Conservation (phyloP, 345 rosid species). For the Eucalyptus caleyi region DNA sequence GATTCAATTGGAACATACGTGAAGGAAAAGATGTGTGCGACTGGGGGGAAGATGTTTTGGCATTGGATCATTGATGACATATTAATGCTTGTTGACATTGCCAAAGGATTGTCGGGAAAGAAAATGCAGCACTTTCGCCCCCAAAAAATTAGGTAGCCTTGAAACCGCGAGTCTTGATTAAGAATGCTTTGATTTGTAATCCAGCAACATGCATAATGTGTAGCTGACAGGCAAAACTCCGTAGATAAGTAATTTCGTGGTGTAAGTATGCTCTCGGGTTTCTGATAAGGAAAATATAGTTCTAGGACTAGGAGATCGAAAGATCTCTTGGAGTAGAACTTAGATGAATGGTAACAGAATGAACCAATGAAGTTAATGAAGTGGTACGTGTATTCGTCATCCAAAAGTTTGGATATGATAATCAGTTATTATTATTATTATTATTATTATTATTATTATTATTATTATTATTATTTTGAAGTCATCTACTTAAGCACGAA, state of each 20-base stretch:
- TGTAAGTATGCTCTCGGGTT: rapidly evolving
- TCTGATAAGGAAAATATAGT: background rate
- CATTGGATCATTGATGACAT: background rate
- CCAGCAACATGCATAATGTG: background rate
- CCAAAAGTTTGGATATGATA: background rate
- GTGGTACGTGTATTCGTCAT: background rate
- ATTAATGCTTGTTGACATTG: background rate
- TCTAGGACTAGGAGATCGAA: background rate
- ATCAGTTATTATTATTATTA: too few relatives aligned
- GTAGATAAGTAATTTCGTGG: background rate
- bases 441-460: too few relatives aligned
- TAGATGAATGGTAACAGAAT: background rate
- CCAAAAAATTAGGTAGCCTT: background rate
- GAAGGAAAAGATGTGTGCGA: background rate
- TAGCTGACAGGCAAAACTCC: background rate
- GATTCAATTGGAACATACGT: background rate
- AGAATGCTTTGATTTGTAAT: background rate
- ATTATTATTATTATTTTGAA: background rate
- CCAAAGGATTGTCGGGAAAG: background rate
- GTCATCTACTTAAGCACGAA: background rate
- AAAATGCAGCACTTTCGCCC: background rate
- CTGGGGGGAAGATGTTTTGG: background rate
- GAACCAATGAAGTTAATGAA: background rate
- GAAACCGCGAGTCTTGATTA: background rate
- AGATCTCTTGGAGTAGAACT: background rate